Evolutionary conservation across 768 basidiomycete species (phyloP).

Genomic region (Boletus patriciae): DNA sequence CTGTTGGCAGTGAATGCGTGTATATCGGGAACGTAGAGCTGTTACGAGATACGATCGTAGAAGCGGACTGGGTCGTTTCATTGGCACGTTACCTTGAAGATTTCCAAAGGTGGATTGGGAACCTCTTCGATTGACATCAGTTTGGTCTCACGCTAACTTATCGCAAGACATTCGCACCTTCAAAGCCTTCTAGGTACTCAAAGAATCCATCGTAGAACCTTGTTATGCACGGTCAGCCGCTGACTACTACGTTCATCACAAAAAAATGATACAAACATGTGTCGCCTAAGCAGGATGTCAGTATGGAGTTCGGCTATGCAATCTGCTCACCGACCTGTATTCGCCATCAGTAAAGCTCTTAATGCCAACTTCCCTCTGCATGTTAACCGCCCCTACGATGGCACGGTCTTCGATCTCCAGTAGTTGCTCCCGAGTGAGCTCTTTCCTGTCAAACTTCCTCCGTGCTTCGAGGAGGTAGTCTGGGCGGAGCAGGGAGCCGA

Average conservation of each 20-base stretch:
- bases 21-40: constrained; percentile 31
- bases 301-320: not conserved
- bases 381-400: constrained; percentile 35
- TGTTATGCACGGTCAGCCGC: not conserved
- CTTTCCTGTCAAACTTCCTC: constrained; percentile 35
- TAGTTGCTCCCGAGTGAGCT: constrained; percentile 37
- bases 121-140: constrained; percentile 21
- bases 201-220: constrained; percentile 34
- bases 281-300: constrained; percentile 22
- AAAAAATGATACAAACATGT: constrained; percentile 23
- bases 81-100: constrained; percentile 22
- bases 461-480: constrained; percentile 39
- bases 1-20: constrained; percentile 21
- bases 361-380: constrained; percentile 43
- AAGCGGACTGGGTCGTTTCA: too few relatives aligned
- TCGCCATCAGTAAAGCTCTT: constrained; percentile 46
- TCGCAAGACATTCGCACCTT: constrained; percentile 14
- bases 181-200: constrained; percentile 26
- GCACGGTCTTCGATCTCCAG: constrained; percentile 40
- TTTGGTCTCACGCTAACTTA: not conserved
- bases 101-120: constrained; percentile 23
- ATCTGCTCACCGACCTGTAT: constrained; percentile 32
- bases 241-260: not conserved
- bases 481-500: constrained; percentile 47
- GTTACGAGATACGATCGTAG: not conserved